Base-by-base conservation (phyloP, 768 basidiomycete species). In the Sistotremastrum suecicum region DNA sequence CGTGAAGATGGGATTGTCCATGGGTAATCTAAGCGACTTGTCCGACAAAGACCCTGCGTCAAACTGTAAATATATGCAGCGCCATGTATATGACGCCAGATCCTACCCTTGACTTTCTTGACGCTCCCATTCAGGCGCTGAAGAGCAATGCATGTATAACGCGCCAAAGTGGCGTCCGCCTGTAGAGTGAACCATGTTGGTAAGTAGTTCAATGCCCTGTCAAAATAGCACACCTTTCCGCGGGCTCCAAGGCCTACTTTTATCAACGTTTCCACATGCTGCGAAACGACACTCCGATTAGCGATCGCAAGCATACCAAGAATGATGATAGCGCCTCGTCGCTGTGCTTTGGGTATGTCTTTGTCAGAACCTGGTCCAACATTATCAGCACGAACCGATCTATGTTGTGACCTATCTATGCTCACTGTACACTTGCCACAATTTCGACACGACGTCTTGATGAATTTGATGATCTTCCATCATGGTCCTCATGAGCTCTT, bases 381-480 rank as follows among this genome's bases (percentile, higher is more conserved):
- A 34, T 37, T 38, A 34, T 11, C 8, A 36, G 32, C 11, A 5
- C 31, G 11, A 29, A 10, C 38, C 51, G 20, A 10, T 8, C 3
- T 34, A 3, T 4, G 5, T 4, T 8, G 39, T 8, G 34, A 37
- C 20, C 10, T 7, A 20, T 45, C 11, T 4, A 5, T 5, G 66
- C 84, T 56, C 56, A 91, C 92, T 83, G 60, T 98, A 99, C 30
- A 92, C 86, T 53, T 90, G 83, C 95, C 95, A 99, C 1, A 99
- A 72, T 66, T 89, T 94, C 38, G 75, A 69, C 51, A 91, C 78
- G 39, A 98, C 83, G 47, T 95, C 91, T 3, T 67, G 60, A 54
- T 90, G 83, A 12, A 99, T 75, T 34, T 80, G 79, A 3, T 74
- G 76, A 41, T 92, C 86, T 5, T 83, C 80, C 85, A 94, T 92